Evolutionary conservation across 306 rosid species (phyloP).

Genomic region (Styphnolobium japonicum): DNA sequence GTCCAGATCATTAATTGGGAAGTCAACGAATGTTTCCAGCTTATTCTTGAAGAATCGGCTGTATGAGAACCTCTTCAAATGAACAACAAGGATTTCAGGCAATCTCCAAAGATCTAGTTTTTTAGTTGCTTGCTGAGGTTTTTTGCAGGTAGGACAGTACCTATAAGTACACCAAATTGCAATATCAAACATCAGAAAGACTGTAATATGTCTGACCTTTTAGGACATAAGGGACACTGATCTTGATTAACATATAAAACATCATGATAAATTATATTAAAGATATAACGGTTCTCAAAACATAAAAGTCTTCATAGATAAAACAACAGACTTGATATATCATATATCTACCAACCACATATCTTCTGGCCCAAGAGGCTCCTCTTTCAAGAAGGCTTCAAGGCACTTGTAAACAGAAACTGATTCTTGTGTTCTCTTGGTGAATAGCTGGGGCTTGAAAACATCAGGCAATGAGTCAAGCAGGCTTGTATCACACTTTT

Average conservation of each 20-base stretch:
- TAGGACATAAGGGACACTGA: neutral
- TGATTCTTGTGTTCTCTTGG: slow-evolving; percentile 56
- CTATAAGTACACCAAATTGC: slow-evolving; percentile 37
- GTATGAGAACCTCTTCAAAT: slow-evolving; percentile 83
- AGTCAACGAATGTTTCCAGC: slow-evolving; percentile 77
- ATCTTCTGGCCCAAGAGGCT: slow-evolving; percentile 84
- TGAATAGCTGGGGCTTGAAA: slow-evolving; percentile 30
- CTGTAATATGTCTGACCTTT: neutral
- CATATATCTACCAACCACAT: slow-evolving; percentile 71
- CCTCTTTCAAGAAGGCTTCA: slow-evolving; percentile 83
- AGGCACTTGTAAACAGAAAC: slow-evolving; percentile 74
- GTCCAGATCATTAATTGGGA: slow-evolving; percentile 72
- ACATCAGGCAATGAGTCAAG: slow-evolving; percentile 63
- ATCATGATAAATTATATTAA: neutral
- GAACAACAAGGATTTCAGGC: slow-evolving; percentile 84
- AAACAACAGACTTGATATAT: slow-evolving; percentile 1
- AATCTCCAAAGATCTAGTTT: slow-evolving; percentile 92
- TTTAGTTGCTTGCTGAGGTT: slow-evolving; percentile 75
- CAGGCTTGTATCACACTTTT: slow-evolving; percentile 43
- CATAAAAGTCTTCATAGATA: neutral
- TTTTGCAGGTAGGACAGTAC: slow-evolving; percentile 81
- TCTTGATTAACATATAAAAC: slow-evolving; percentile 15
- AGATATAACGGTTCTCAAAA: slow-evolving; percentile 5
- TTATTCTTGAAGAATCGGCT: slow-evolving; percentile 52
- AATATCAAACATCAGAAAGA: slow-evolving; percentile 17